These are phyloP conservation scores for Dioszegia hungarica DNA, from an alignment of 768 basidiomycete species.

Conservation along the genomic window DNA sequence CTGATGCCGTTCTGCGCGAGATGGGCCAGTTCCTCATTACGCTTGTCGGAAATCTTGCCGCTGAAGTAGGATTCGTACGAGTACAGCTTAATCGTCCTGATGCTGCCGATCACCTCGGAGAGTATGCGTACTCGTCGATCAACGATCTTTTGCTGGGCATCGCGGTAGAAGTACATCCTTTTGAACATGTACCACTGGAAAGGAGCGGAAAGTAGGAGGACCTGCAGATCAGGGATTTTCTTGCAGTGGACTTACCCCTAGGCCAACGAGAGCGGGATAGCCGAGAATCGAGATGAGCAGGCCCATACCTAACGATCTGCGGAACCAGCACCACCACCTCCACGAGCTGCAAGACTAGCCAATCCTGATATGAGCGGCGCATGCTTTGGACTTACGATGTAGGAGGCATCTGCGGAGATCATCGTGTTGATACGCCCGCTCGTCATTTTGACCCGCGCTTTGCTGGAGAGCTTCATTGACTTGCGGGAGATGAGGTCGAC, in stretches of 20 bases:
- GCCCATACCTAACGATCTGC: conserved; percentile 57
- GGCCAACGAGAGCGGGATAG: conserved; percentile 62
- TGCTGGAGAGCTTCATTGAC: conserved; percentile 61
- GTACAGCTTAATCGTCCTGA: conserved; percentile 61
- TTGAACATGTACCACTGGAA: conserved; percentile 57
- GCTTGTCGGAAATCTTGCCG: conserved; percentile 10
- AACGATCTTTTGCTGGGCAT: conserved; percentile 55
- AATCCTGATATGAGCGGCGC: too few species aligned
- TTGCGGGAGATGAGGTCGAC: conserved; percentile 16
- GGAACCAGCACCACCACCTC: conserved; percentile 60
- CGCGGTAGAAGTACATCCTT: conserved; percentile 32
- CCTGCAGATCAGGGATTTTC: background rate
- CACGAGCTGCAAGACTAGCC: conserved; percentile 30
- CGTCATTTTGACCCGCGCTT: conserved; percentile 58
- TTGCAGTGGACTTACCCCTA: conserved; percentile 14
- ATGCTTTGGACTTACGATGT: too few species aligned
- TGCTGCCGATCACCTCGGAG: conserved; percentile 58
- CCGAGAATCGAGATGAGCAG: conserved; percentile 66
- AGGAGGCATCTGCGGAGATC: conserved; percentile 59
- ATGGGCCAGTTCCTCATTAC: conserved; percentile 9
- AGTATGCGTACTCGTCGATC: conserved; percentile 53
- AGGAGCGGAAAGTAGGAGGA: conserved; percentile 58
- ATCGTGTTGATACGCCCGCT: conserved; percentile 67
- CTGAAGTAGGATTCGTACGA: conserved; percentile 55
- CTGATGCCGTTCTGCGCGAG: conserved; percentile 8